Evolutionary conservation across 192 early-diverging fungal genomes (phyloP).

Genomic region (Spizellomyces sp.): DNA sequence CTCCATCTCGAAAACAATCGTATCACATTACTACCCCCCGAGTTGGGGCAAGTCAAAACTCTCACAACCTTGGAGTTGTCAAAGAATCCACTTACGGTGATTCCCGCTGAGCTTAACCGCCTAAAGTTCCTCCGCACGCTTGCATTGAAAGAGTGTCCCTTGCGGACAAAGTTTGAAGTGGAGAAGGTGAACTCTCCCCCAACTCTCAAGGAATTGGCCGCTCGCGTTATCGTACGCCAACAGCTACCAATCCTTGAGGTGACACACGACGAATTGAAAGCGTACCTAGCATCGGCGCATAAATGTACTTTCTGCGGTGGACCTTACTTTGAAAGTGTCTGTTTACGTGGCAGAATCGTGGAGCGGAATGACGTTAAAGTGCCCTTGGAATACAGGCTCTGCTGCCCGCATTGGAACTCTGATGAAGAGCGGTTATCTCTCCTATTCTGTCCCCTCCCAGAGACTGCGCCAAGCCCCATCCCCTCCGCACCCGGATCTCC

Average conservation of each 20-base stretch:
- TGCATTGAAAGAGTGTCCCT: slow-evolving; percentile 53
- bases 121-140: slow-evolving; percentile 72
- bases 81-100: slow-evolving; percentile 61
- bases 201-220: slow-evolving; percentile 74
- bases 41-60: slow-evolving; percentile 61
- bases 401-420: slow-evolving; percentile 73
- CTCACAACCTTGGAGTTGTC: slow-evolving; percentile 70
- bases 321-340: slow-evolving; percentile 71
- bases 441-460: slow-evolving; percentile 66
- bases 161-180: background rate
- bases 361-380: slow-evolving; percentile 47
- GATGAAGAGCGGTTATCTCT: slow-evolving; percentile 67
- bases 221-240: slow-evolving; percentile 70
- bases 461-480: slow-evolving; percentile 50
- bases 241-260: slow-evolving; percentile 58
- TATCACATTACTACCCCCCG: slow-evolving; percentile 60
- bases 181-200: slow-evolving; percentile 41
- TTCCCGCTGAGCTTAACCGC: slow-evolving; percentile 74
- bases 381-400: slow-evolving; percentile 71
- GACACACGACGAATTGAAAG: slow-evolving; percentile 57
- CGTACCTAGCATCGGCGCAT: slow-evolving; percentile 61
- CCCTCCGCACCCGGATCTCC: slow-evolving; percentile 12
- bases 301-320: slow-evolving; percentile 77
- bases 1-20: slow-evolving; percentile 66
- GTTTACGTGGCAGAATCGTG: slow-evolving; percentile 62